Base-by-base conservation (phyloP, 2,329 filamentous ascomycete genomes). In the Cryphonectria naterciae region DNA sequence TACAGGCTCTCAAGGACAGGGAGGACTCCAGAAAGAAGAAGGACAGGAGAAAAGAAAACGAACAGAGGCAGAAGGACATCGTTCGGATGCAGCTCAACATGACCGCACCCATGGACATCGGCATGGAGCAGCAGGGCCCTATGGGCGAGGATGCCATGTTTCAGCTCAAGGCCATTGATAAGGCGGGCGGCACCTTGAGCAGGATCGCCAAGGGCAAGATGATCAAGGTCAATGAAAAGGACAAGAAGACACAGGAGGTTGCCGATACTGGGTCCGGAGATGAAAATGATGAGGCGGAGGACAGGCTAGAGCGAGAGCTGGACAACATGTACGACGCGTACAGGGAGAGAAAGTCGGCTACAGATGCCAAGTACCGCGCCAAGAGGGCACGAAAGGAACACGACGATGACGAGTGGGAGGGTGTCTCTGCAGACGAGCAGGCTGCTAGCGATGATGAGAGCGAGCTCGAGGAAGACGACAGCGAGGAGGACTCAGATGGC, bases 81-180 rank as follows among this genome's bases (percentile, higher is more conserved):
- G 87, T 97, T n/a, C 91, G 96, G 46, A 92, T 99, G 92, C 96
- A 99, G 81, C 90, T 99, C 84, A 92, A 98, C 83, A 99, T 99
- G 96, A 92, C 91, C 2, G 93, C 94, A 0, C 96, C 96, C 10
- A 96, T 94, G 86, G 96, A 99, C 74, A 97, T 99, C 74, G 96
- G 96, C 77, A 88, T 97, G 83, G 96, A 97, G 78, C 94, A 96
- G 81, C 83, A 88, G 35, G 93, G 93, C 0, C 92, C 93, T 0
- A 85, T 88, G 65, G 95, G 93, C 35, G 91, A 94, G 58, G 93
- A 94, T 62, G 86, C 93, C 39, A 96, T 97, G 85, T 99, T 99
- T 79, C 89, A 89, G 2, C 86, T 98, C 63, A 97, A 94, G 80
- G 84, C 89, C 11, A 87, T 97, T 61, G 93, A 98, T 78, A 92